Evolutionary conservation across 106 monocot genomes (phyloP), one percentile per base, ranked within the genome.

Genomic region (Allium sativum): DNA sequence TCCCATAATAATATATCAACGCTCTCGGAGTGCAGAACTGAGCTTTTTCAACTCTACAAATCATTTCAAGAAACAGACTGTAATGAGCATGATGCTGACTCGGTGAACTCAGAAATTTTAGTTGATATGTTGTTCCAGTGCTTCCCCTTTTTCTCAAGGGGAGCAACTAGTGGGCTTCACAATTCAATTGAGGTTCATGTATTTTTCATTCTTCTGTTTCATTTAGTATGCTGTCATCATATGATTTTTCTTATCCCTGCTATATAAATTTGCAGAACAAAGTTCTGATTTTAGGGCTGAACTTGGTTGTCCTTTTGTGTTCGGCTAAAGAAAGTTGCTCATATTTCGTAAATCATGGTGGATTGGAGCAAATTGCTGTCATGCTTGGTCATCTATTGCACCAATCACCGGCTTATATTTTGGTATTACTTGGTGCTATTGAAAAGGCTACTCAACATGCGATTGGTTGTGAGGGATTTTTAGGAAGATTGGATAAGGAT

Each of bases 401-500:
- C 50, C 77, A 57, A 18, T 85, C 96, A 31, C 58, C 82, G 42
- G 79, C 76, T 53, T 65, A 60, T 31, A 58, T 74, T 14, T 53
- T 98, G 47, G 57, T 98, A 40, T 54, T 92, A 56, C 82, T 98
- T 64, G 76, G 72, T 53, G 61, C 80, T 74, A 41, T 92, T 76
- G 96, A 98, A 48, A 69, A 68, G 80, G 96, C 82, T 62, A 92
- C 96, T 59, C 59, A 84, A 15, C 76, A 98, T 85, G 70, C 74
- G 8, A 76, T 91, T 68, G 96, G 96, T 55, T 98, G 96, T 77
- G 96, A 98, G 81, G 87, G 80, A 44, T 92, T 91, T 78, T 65
- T 98, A 60, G 96, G 96, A 45, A 78, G 87, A 57, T 72, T 69
- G 66, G 85, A 82, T 78, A 67, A 71, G 51, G 72, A 77, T 68